Conservation (phyloP, 2,329 filamentous ascomycete genomes). For the Chrysoporthe deuterocubensis region DNA sequence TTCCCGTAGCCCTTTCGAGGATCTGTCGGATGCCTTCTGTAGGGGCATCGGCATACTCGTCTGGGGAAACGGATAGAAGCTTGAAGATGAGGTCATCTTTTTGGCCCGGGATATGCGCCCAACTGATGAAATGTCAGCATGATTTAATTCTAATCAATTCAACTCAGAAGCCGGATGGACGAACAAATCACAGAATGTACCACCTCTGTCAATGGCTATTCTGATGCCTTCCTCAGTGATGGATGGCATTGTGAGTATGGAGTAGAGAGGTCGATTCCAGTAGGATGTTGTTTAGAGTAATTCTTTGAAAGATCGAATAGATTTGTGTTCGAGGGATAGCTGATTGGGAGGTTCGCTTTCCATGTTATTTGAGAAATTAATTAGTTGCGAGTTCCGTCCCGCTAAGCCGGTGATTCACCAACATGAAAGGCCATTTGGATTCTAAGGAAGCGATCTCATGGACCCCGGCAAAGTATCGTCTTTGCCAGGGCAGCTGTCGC, state of each 20-base stretch:
- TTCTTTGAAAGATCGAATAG: neutral
- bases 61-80: constrained; percentile 85
- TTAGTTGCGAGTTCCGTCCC: neutral
- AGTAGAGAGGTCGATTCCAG: neutral
- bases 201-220: constrained; percentile 79
- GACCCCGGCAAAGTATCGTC: neutral
- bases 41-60: constrained; percentile 91
- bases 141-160: neutral
- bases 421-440: neutral
- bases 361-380: neutral
- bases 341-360: neutral
- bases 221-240: constrained; percentile 57
- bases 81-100: constrained; percentile 42
- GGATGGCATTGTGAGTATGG: neutral
- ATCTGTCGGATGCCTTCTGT: constrained; percentile 89
- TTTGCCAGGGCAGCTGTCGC: neutral
- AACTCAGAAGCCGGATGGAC: constrained; percentile 61
- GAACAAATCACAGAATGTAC: constrained; percentile 94
- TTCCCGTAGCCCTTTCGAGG: constrained; percentile 67
- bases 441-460: neutral
- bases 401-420: neutral
- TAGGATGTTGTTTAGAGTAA: neutral
- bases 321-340: neutral
- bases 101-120: constrained; percentile 34
- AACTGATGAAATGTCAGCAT: neutral